Conservation (phyloP, 169 alveolate genomes). For the Babesia bovis region DNA sequence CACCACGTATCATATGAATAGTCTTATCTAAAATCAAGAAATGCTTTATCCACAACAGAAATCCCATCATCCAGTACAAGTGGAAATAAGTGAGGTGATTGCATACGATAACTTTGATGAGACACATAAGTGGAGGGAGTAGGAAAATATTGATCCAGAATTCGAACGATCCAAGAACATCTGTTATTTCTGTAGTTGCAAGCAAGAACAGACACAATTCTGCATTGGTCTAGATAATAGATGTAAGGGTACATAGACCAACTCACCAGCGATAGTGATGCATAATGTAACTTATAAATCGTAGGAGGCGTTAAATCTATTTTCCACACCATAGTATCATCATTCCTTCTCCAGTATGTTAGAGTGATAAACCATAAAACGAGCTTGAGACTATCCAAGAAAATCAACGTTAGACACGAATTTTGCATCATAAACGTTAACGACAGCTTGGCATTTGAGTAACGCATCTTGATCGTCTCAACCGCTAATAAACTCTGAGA, state of each 20-base stretch:
- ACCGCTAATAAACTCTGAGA: neutral
- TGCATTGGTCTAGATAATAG: slow-evolving; percentile 34
- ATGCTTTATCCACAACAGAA: slow-evolving; percentile 47
- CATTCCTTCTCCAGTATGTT: slow-evolving; percentile 52
- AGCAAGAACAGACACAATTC: slow-evolving; percentile 58
- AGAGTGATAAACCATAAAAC: slow-evolving; percentile 50
- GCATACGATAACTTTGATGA: slow-evolving; percentile 37
- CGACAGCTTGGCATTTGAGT: slow-evolving; percentile 49
- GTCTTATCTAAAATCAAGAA: slow-evolving; percentile 39
- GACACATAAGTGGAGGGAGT: slow-evolving; percentile 45
- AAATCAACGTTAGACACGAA: slow-evolving; percentile 48
- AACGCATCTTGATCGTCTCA: slow-evolving; percentile 33
- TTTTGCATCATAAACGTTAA: slow-evolving; percentile 62
- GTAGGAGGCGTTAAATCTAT: slow-evolving; percentile 29
- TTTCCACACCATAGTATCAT: slow-evolving; percentile 28
- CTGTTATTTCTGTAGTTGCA: slow-evolving; percentile 46
- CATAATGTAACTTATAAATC: slow-evolving; percentile 54
- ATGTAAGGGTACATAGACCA: neutral
- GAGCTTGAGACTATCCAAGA: slow-evolving; percentile 61
- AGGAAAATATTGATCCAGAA: slow-evolving; percentile 52
- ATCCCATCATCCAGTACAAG: slow-evolving; percentile 61
- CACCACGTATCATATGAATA: slow-evolving; percentile 21
- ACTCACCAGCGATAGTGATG: slow-evolving; percentile 45
- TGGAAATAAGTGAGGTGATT: slow-evolving; percentile 26
- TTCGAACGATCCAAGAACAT: slow-evolving; percentile 33